These are phyloP conservation scores for Cruciata laevipes DNA, from an alignment of 257 asterid species.

Conservation along the genomic window DNA sequence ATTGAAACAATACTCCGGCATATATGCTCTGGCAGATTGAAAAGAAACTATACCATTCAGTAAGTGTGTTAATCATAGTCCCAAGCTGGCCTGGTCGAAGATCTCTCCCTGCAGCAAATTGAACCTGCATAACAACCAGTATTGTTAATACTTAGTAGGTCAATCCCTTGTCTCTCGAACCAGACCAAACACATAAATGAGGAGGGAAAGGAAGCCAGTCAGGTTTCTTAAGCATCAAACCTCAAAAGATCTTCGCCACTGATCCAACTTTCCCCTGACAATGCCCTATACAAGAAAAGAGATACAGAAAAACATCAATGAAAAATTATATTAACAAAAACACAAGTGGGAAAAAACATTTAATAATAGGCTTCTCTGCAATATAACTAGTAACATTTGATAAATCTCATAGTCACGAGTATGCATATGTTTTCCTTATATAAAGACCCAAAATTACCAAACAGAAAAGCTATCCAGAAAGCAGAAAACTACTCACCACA, in stretches of 20 bases:
- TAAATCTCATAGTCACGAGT: background rate
- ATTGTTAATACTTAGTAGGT: slow-evolving; percentile 14
- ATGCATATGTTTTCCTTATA: background rate
- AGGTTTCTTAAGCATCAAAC: slow-evolving; percentile 32
- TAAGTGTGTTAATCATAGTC: slow-evolving; percentile 62
- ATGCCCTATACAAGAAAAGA: slow-evolving; percentile 57
- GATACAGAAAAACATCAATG: background rate
- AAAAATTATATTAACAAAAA: background rate
- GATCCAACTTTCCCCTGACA: slow-evolving; percentile 97
- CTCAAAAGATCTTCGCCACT: slow-evolving; percentile 94
- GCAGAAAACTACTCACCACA: slow-evolving; percentile 54
- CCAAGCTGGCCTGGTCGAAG: slow-evolving; percentile 88
- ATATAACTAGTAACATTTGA: background rate
- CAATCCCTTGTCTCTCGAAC: slow-evolving; percentile 4
- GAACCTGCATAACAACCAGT: slow-evolving; percentile 53
- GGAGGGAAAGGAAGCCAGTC: background rate
- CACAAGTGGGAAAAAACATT: background rate
- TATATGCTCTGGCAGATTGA: background rate
- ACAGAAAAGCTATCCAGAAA: slow-evolving; percentile 3
- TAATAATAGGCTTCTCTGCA: background rate
- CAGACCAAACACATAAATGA: background rate
- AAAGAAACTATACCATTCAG: slow-evolving; percentile 45
- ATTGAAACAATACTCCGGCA: background rate
- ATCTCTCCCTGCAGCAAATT: slow-evolving; percentile 99
- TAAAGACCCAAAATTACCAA: background rate